phyloP scores from a whole-genome alignment of 345 rosid genomes.

The Hibiscus mutabilis region DNA sequence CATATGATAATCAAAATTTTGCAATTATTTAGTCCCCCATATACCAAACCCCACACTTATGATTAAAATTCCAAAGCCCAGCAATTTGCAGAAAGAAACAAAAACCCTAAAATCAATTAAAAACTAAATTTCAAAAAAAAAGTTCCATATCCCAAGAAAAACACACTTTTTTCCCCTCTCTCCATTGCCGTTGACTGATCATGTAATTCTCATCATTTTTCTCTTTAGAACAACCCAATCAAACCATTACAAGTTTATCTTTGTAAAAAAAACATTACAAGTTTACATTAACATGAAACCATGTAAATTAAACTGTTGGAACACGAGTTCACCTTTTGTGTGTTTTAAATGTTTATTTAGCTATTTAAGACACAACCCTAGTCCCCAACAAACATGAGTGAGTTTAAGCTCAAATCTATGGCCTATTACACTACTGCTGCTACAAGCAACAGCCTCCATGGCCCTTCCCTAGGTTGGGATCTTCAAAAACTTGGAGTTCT shows the following conservation, averaged over 20 bases:
- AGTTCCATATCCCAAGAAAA: constrained; percentile 41
- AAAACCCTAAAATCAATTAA: neutral
- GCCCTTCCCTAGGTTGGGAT: constrained; percentile 69
- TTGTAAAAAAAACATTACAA: no score
- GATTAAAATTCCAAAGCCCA: constrained; percentile 5
- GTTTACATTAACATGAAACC: constrained; percentile 9
- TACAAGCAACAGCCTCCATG: neutral
- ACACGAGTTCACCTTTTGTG: no score
- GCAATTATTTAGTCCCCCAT: constrained; percentile 52
- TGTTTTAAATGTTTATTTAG: neutral
- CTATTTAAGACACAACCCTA: constrained; percentile 10
- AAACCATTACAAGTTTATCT: constrained; percentile 12
- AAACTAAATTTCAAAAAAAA: constrained; percentile 8
- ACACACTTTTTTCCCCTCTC: constrained; percentile 1
- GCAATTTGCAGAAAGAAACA: neutral
- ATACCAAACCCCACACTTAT: constrained; percentile 24
- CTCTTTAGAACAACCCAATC: constrained; percentile 13
- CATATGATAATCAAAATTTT: constrained; percentile 32
- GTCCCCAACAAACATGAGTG: constrained; percentile 24
- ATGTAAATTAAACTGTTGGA: neutral
- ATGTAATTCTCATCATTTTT: constrained; percentile 13
- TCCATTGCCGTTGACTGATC: constrained; percentile 55
- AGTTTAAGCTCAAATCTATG: constrained; percentile 30
- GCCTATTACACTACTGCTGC: constrained; percentile 11
- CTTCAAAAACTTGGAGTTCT: constrained; percentile 69